These are phyloP conservation scores for Trypanosoma vivax DNA, from an alignment of 208 protist species.

Conservation along the genomic window DNA sequence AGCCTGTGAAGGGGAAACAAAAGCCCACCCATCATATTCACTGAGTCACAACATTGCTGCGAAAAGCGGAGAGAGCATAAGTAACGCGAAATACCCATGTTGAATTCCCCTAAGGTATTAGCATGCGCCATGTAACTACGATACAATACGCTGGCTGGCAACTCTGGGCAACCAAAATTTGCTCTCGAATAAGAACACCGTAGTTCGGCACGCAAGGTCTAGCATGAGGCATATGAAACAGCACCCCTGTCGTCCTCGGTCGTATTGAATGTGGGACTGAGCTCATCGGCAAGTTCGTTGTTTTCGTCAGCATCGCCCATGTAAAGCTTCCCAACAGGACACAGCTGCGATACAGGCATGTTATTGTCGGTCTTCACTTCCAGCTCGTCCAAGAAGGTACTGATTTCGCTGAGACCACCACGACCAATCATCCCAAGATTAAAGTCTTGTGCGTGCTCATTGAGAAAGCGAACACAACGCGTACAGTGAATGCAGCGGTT, in stretches of 20 bases:
- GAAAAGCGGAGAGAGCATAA: too few relatives aligned
- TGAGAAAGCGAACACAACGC: constrained; percentile 92
- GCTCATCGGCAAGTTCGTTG: constrained; percentile 51
- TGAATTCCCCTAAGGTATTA: too few relatives aligned
- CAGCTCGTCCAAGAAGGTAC: constrained; percentile 89
- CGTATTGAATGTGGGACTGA: constrained; percentile 25
- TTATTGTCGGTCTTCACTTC: constrained; percentile 89
- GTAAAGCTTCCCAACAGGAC: constrained; percentile 77
- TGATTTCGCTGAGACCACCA: constrained; percentile 90
- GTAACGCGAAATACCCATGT: too few relatives aligned
- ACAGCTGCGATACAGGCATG: constrained; percentile 84
- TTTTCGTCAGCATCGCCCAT: constrained; percentile 82
- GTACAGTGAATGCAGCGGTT: constrained; percentile 97
- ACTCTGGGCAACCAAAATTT: too few relatives aligned
- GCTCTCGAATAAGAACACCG: too few relatives aligned
- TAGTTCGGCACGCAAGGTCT: too few relatives aligned
- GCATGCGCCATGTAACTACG: too few relatives aligned
- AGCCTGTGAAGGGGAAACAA: too few relatives aligned
- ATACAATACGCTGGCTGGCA: too few relatives aligned
- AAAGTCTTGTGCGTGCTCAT: constrained; percentile 93
- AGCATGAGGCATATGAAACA: background rate
- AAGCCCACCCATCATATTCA: too few relatives aligned
- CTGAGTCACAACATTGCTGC: too few relatives aligned
- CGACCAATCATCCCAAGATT: constrained; percentile 93
- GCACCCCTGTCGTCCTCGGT: background rate